Evolutionary conservation across 116 monocot genomes (phyloP), one percentile per base, ranked within the genome.

Genomic region (Phalaenopsis hybrid): DNA sequence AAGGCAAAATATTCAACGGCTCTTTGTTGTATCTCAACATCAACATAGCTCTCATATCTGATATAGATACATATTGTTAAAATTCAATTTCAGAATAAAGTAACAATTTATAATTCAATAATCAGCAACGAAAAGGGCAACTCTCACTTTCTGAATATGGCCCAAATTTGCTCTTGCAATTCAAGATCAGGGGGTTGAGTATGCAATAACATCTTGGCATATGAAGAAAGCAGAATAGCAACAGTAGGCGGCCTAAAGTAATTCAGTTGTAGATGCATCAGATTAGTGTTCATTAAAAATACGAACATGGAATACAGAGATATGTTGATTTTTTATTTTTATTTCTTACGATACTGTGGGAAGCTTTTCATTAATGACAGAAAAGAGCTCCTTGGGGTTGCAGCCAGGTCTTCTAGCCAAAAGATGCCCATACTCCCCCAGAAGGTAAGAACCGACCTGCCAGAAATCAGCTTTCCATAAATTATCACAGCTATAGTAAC

Each of bases 161-260:
- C 43, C 91, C 90, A 95, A 79, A 99, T 86, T 83, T 99, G 99
- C 78, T 95, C 91, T 83, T 93, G 95, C 46, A 99, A 78, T 82
- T 91, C 99, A 16, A 88, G 89, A 84, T 99, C 99, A 3, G 99
- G 80, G 48, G 99, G 95, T 75, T 95, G 93, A 70, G 87, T 89
- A 79, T 99, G 99, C 99, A 99, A 93, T 85, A 99, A 86, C 81
- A 99, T 95, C 84, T 99, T 99, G 65, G 99, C 99, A 92, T 90
- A 99, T 63, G 95, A 93, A 78, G 99, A 95, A 59, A 99, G 99
- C 83, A 99, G 95, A 88, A 99, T 99, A 43, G 99, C 92, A 82
- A 95, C 79, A 79, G 95, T 95, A 79, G 85, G 80, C 82, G 88
- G 91, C 83, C 99, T 99, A 88, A 81, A 82, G 81, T 4, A 77